Base-by-base conservation (phyloP, 148 eudicot species). In the Nepenthes gracilis region DNA sequence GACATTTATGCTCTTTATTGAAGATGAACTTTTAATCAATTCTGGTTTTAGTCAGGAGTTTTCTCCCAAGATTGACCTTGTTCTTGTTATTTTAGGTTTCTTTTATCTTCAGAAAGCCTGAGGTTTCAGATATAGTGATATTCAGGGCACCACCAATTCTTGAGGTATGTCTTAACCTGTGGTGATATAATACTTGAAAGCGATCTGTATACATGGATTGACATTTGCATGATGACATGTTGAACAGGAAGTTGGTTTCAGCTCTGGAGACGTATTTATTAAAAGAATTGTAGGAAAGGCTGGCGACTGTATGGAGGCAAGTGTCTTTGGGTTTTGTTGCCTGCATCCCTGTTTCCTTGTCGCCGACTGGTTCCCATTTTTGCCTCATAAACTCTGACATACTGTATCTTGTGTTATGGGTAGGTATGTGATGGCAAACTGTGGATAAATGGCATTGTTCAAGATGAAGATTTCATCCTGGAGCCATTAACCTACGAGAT, bases 241-340 rank as follows among this genome's bases (percentile, higher is more conserved):
- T 13, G 32, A 69, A 67, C 72, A 89, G 96, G 70, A 84, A 73
- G 40, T 83, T 64, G 97, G 93, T 60, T 91, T 55, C 62, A 71
- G 80, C 73, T 69, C 88, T 12, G 73, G 78, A 36, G 83, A 83
- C 54, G 96, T 83, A 12, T 83, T 91, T 62, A 78, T 91, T 33
- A 91, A 91, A 73, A 73, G 97, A 68, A 67, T 91, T 43, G 97
- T 91, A 51, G 97, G 93, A 12, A 83, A 73, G 78, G 97, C 83
- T 63, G 88, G 93, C 56, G 96, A 91, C 49, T 72, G 63, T 64
- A 90, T 91, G 51, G 90, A 85, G 74, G 97, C 88, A 76, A 81
- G 83, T 60, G 57, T 55, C n/a, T 43, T 50, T 14, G 6, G 47
- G 9, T 32, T 5, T 2, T 62, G 33, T 13, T 9, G 36, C n/a